phyloP scores from a whole-genome alignment of 2,329 filamentous ascomycete genomes.

The Epichloe scottii region DNA sequence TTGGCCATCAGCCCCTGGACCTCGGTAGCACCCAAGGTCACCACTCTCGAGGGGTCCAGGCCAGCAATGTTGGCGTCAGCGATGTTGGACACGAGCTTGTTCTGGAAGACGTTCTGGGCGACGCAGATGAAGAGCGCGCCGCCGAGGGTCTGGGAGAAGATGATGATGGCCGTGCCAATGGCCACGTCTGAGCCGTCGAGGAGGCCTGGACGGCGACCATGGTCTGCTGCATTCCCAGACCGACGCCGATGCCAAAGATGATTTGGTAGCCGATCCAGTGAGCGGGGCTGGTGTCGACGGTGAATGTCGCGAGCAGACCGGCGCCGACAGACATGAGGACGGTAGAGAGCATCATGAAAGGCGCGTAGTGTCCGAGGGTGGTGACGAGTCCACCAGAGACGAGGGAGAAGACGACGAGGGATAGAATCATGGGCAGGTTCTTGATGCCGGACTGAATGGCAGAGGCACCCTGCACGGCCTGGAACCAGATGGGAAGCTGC shows the following conservation, averaged over 20 bases:
- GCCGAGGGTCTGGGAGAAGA: constrained; percentile 32
- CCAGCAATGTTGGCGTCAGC: constrained; percentile 3
- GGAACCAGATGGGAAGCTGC: constrained; percentile 29
- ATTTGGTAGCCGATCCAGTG: constrained; percentile 23
- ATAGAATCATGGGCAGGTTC: constrained; percentile 16
- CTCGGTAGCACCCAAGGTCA: constrained; percentile 4
- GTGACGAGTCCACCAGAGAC: constrained; percentile 16
- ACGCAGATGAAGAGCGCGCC: constrained; percentile 38
- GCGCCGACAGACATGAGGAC: constrained; percentile 21
- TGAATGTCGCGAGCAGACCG: constrained; percentile 29
- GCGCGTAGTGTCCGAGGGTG: constrained; percentile 29
- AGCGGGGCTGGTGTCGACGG: constrained; percentile 8
- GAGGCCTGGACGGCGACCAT: constrained; percentile 34
- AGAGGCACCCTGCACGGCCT: constrained; percentile 26
- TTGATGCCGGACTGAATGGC: constrained; percentile 19
- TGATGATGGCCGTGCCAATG: constrained; percentile 31
- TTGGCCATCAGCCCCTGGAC: constrained; percentile 2
- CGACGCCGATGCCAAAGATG: constrained; percentile 29
- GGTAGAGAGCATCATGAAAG: constrained; percentile 23
- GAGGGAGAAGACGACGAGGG: constrained; percentile 16
- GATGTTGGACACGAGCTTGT: constrained; percentile 21
- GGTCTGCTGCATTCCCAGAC: constrained; percentile 31
- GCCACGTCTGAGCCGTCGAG: constrained; percentile 30
- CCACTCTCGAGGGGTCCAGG: neutral
- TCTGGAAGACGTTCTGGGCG: constrained; percentile 38